Conservation (phyloP, 352 stramenopile species). For the Phytopythium aichiense region DNA sequence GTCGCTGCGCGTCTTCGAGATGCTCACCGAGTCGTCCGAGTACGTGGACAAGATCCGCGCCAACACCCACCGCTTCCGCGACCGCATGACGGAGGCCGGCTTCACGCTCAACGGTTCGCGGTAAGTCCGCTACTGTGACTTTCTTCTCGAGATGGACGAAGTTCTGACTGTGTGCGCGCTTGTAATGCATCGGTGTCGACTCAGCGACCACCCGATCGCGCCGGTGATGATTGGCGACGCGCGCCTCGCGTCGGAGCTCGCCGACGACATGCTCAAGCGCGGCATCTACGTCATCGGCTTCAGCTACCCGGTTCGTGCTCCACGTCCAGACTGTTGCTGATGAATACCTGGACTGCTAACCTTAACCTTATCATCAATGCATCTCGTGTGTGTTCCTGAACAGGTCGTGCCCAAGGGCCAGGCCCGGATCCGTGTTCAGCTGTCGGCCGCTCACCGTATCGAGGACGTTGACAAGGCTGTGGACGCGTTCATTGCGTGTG, state of each 20-base stretch:
- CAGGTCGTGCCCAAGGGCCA: conserved; percentile 90
- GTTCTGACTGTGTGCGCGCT: conserved; percentile 6
- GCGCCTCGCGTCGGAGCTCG: conserved; percentile 83
- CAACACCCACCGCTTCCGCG: conserved; percentile 91
- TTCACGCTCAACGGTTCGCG: conserved; percentile 87
- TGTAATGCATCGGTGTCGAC: background rate
- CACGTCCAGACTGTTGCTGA: background rate
- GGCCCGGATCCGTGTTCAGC: conserved; percentile 90
- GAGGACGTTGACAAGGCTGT: conserved; percentile 90
- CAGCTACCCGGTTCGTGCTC: conserved; percentile 81
- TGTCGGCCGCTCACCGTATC: conserved; percentile 89
- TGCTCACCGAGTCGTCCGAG: conserved; percentile 84
- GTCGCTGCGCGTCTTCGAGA: conserved; percentile 92
- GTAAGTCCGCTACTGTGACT: conserved; percentile 16
- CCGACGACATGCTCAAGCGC: conserved; percentile 90
- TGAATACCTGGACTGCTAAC: background rate
- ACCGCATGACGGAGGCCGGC: conserved; percentile 87
- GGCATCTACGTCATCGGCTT: conserved; percentile 96
- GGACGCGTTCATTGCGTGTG: conserved; percentile 90
- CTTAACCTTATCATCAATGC: conserved; percentile 2
- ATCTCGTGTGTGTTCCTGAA: background rate
- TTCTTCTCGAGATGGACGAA: background rate
- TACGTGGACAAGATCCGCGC: conserved; percentile 84
- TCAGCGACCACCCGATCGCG: conserved; percentile 86
- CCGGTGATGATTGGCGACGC: conserved; percentile 92